Evolutionary conservation across 768 basidiomycete genomes (phyloP), one percentile per base, ranked within the genome.

Genomic region (Leccinellum rugosiceps): DNA sequence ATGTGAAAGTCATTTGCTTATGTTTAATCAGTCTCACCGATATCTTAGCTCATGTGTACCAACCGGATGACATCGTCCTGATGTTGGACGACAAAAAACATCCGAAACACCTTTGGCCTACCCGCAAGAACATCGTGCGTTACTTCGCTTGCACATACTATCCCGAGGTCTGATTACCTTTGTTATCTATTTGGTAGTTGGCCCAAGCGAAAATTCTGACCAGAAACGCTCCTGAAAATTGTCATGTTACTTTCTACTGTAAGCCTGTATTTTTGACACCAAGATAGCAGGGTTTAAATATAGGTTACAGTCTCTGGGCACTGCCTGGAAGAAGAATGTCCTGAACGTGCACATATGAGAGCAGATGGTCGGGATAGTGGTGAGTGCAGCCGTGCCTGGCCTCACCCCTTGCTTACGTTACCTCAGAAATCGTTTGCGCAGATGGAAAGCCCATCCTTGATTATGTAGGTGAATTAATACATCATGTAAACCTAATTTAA

Each of bases 191-290:
- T n/a, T 26, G 10, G 10, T 13, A 65, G 82, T 52, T 81, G 3
- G 10, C 3, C 8, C 47, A 78, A 35, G 79, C 84, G 28, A 59
- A 73, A 5, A 67, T 66, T 3, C 66, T 85, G 8, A 78, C 80
- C 0, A 59, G 65, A 2, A 77, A 74, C 34, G 76, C 79, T 4
- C 62, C 71, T 17, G 69, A 77, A 1, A 77, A 78, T 0, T 82
- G 82, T 53, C 76, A 69, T 3, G 80, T 82, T 60, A 76, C 82
- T 53, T 82, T 86, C 61, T 82, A 83, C 43, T 86, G 84, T 84
- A 59, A 35, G 79, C 26, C 6, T 3, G 26, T 13, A 14, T 4
- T 1, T 4, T 28, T 26, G 3, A 13, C 5, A 11, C n/a, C 2
- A 28, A 9, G 10, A 49, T n/a, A 2, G 5, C 47, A 49, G 6